phyloP scores from a whole-genome alignment of 75 land plant genomes.

The Ceratopteris richardii region DNA sequence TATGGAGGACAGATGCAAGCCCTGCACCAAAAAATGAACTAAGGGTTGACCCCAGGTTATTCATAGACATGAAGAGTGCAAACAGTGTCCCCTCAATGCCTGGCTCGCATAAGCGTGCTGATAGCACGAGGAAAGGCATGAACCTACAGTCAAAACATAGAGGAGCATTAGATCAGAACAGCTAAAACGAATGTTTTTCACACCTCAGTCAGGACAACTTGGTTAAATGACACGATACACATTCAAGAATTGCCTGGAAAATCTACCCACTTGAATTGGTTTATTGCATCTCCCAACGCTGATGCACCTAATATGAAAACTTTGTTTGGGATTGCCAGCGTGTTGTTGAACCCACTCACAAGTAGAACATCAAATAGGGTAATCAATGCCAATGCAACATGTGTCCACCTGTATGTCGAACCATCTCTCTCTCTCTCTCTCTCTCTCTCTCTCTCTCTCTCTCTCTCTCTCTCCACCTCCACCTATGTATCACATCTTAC shows the following conservation, averaged over 20 bases:
- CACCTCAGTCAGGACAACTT: too few species aligned
- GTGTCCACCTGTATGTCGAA: slow-evolving; percentile 37
- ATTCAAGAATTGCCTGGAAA: too few species aligned
- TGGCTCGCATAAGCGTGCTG: slow-evolving; percentile 79
- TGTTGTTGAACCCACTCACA: slow-evolving; percentile 34
- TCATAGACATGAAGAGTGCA: slow-evolving; percentile 85
- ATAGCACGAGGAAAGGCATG: slow-evolving; percentile 79
- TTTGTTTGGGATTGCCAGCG: slow-evolving; percentile 49
- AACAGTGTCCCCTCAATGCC: slow-evolving; percentile 86
- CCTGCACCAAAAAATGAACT: slow-evolving; percentile 65
- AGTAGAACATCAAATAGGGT: slow-evolving; percentile 44
- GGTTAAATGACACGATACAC: too few species aligned
- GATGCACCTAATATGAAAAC: slow-evolving; percentile 60
- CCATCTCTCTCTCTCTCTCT: slow-evolving; percentile 5
- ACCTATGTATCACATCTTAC: too few species aligned
- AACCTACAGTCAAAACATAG: slow-evolving; percentile 42
- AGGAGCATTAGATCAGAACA: slow-evolving; percentile 4
- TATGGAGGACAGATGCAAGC: slow-evolving; percentile 51
- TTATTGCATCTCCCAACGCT: slow-evolving; percentile 62
- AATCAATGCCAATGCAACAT: slow-evolving; percentile 41
- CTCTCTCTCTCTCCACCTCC: too few species aligned
- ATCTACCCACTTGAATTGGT: slow-evolving; percentile 69
- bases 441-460: background rate
- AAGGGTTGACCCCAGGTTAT: slow-evolving; percentile 59
- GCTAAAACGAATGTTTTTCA: background rate